Base-by-base conservation (phyloP, 2,329 filamentous ascomycete species). In the Sphaerulina vaccinii region DNA sequence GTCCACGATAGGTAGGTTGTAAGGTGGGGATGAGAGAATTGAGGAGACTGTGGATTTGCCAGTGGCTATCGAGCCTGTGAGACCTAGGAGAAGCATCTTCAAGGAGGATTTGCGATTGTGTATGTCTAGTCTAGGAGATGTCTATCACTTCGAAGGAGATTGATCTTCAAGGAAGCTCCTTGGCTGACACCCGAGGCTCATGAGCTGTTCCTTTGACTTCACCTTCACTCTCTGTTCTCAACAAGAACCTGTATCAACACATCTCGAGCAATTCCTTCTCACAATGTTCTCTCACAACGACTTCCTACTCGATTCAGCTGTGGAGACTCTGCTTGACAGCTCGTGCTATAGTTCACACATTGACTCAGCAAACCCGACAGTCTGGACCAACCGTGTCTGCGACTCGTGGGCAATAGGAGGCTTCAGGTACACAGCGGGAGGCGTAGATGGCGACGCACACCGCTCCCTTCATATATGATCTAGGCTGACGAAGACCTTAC, bases 11-110 rank as follows among this genome's bases (percentile, higher is more conserved):
- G 93, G 91, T 56, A 99, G 81, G 55, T 82, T 86, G 77, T 96
- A 88, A 0, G 92, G 93, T 4, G 88, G 77, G 3, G 82, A 79
- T 44, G 87, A 83, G 64, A 99, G 87, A 62, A 96, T 80, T 33
- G 80, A 78, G 22, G 93, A 96, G 49, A 96, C 90, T 60, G 92
- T 99, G 39, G 92, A 96, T 81, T 99, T 99, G 70, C 93, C 93
- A 5, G 93, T 99, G 55, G 93, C 93, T 68, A 99, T 97, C 55
- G 91, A 96, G 69, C 93, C 93, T 7, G 93, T 99, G 21, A 99
- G 83, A 51, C 93, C 93, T 64, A 99, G 90, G 65, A 99, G 84
- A 42, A 97, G 82, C 93, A 97, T 97, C 7, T n/a, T 57, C n/a
- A 22, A 37, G 13, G 18, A 22, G 13, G n/a, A 15, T n/a, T 19